Evolutionary conservation across 2,329 filamentous ascomycete species (phyloP).

Genomic region (Plectosphaerella cucumerina): DNA sequence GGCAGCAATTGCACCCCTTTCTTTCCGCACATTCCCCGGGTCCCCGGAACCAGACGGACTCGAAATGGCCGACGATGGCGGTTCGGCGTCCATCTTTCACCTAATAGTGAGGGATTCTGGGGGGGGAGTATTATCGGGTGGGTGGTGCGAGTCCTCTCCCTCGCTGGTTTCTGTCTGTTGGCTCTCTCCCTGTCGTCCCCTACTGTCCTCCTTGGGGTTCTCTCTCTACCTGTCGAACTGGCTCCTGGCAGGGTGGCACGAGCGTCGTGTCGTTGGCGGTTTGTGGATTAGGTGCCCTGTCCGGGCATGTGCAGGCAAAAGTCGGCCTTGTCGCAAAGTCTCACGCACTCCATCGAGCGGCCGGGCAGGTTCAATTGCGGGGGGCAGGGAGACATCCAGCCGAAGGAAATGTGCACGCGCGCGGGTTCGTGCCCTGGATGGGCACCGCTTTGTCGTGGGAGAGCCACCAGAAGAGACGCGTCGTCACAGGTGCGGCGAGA

Average conservation of each 20-base stretch:
- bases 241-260: neutral
- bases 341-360: conserved; percentile 3
- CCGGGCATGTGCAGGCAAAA: neutral
- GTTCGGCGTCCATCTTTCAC: conserved; percentile 12
- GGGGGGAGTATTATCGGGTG: neutral
- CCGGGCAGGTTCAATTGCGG: neutral
- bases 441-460: too few species aligned
- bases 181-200: neutral
- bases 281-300: neutral
- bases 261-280: too few species aligned
- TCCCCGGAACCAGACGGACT: conserved; percentile 27
- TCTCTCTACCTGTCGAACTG: neutral
- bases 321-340: neutral
- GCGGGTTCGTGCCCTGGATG: too few species aligned
- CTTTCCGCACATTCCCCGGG: conserved; percentile 27
- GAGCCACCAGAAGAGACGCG: too few species aligned
- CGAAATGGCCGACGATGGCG: conserved; percentile 14
- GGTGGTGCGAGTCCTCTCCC: too few species aligned
- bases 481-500: too few species aligned
- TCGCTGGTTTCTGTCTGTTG: neutral
- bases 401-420: neutral
- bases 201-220: neutral
- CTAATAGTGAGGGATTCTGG: conserved; percentile 7
- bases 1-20: conserved; percentile 33
- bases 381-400: conserved; percentile 1